phyloP scores from a whole-genome alignment of 106 monocot species.

The Apostasia ramifera region DNA sequence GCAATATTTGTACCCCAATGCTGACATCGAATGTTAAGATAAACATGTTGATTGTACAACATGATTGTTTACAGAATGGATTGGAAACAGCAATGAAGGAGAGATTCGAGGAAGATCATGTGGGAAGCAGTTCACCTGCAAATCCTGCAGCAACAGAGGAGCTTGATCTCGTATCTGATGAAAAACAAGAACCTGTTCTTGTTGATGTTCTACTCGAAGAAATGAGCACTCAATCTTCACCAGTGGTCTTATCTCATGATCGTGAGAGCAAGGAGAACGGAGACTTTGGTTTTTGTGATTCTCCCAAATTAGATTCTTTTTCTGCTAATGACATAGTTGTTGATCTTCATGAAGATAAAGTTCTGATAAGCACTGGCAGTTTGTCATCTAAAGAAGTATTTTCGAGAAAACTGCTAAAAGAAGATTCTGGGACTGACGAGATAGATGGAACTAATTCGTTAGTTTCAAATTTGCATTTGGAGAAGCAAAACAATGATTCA shows the following conservation, averaged over 20 bases:
- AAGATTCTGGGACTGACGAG: too few relatives aligned
- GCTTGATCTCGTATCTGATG: neutral
- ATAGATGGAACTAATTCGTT: too few relatives aligned
- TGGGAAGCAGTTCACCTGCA: slow-evolving; percentile 1
- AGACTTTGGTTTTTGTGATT: slow-evolving; percentile 1
- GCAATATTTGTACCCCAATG: neutral
- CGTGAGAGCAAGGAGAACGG: slow-evolving; percentile 10
- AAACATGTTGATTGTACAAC: neutral
- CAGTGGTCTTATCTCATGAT: neutral
- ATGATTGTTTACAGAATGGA: slow-evolving; percentile 23
- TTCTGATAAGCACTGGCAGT: too few relatives aligned
- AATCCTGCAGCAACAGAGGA: slow-evolving; percentile 7
- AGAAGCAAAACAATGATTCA: too few relatives aligned
- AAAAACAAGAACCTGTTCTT: neutral
- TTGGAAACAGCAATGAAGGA: slow-evolving; percentile 6
- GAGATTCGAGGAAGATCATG: neutral
- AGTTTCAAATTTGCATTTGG: too few relatives aligned
- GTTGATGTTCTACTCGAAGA: slow-evolving; percentile 1
- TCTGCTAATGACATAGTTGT: neutral
- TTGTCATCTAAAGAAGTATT: too few relatives aligned
- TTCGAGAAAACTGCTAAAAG: too few relatives aligned
- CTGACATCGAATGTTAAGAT: neutral
- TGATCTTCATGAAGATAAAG: too few relatives aligned
- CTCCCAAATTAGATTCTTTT: neutral
- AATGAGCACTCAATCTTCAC: slow-evolving; percentile 18